phyloP scores from a whole-genome alignment of 306 rosid species.

The Carpinus viminea region DNA sequence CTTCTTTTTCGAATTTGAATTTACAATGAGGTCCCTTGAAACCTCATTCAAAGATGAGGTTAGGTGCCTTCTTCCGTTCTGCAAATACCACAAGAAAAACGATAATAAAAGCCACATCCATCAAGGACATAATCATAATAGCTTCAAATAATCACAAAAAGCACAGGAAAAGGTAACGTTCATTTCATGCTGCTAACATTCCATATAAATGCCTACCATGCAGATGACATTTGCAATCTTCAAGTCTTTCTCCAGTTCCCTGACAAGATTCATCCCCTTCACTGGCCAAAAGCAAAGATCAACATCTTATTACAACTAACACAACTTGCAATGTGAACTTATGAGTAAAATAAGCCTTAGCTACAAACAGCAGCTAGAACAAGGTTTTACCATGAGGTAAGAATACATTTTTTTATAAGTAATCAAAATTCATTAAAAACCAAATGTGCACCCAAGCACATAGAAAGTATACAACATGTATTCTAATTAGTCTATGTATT shows the following conservation, averaged over 20 bases:
- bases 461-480: constrained; percentile 10
- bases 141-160: constrained; percentile 15
- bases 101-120: constrained; percentile 29
- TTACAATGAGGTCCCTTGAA: constrained; percentile 94
- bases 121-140: background rate
- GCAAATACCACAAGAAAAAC: constrained; percentile 37
- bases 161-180: constrained; percentile 17
- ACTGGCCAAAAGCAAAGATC: constrained; percentile 96
- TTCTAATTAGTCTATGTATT: background rate
- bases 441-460: background rate
- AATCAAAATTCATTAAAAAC: too few species aligned
- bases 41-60: constrained; percentile 89
- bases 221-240: constrained; percentile 97
- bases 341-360: constrained; percentile 4
- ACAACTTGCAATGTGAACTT: constrained; percentile 18
- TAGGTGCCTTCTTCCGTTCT: constrained; percentile 98
- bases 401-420: too few species aligned
- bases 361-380: constrained; percentile 19
- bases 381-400: background rate
- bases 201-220: constrained; percentile 60
- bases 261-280: constrained; percentile 99
- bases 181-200: constrained; percentile 16
- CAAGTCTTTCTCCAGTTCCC: constrained; percentile 95
- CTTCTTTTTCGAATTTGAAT: constrained; percentile 88
- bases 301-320: constrained; percentile 41